A percentile compares a stretch with the other conserved stretches of the same genome.
Conservation (phyloP, 2,329 filamentous ascomycete genomes). For the Geosmithia flava region DNA sequence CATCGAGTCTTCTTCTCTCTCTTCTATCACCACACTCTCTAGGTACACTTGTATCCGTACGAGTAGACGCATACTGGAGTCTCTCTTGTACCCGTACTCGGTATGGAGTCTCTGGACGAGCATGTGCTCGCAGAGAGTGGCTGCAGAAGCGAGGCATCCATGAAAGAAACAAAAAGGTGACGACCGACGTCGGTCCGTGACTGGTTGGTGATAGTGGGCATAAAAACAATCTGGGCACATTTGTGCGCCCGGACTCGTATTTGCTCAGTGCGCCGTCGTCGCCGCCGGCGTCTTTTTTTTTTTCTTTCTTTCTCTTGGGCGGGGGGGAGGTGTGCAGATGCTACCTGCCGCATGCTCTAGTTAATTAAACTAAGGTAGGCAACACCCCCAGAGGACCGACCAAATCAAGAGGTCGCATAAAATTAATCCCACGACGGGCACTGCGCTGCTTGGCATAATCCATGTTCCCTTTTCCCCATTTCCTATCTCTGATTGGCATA, state of each 20-base stretch:
- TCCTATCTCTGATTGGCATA: not conserved
- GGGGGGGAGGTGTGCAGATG: not conserved
- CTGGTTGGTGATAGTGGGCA: not conserved
- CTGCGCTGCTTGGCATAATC: not conserved
- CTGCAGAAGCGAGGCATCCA: too few relatives aligned
- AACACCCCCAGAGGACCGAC: not conserved
- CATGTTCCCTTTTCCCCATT: not conserved
- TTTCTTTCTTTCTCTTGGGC: too few relatives aligned
- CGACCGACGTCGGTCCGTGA: not conserved
- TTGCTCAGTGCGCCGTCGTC: not conserved
- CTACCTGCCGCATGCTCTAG: not conserved
- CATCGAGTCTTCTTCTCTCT: too few relatives aligned
- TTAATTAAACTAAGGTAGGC: not conserved
- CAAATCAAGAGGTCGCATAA: not conserved
- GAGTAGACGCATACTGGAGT: too few relatives aligned
- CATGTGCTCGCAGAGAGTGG: too few relatives aligned
- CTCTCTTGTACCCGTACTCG: too few relatives aligned
- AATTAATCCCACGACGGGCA: not conserved
- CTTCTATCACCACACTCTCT: too few relatives aligned
- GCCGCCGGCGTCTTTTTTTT: too few relatives aligned
- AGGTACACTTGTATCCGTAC: too few relatives aligned
- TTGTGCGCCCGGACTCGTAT: not conserved
- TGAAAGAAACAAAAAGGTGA: not conserved
- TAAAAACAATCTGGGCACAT: not conserved
- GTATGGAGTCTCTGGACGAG: too few relatives aligned